Percentiles rank a stretch among this genome's conserved stretches.
Conservation (phyloP, 192 early-diverging fungal species). For the Coemansia sp. region DNA sequence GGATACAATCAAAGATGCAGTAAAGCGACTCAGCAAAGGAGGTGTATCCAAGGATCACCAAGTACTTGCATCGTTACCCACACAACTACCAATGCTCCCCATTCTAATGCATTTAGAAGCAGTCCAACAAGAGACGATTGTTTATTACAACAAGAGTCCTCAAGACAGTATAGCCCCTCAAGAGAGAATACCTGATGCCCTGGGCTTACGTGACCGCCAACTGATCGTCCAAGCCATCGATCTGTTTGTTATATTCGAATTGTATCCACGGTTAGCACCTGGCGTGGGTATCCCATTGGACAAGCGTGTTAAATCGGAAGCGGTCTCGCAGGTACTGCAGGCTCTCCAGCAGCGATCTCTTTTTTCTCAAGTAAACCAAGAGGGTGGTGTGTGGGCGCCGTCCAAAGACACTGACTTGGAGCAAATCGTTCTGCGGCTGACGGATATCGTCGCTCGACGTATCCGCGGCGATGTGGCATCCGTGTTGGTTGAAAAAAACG, state of each 20-base stretch:
- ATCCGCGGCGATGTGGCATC: conserved; percentile 58
- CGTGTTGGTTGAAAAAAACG: conserved; percentile 57
- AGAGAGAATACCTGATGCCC: conserved; percentile 8
- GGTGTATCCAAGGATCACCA: conserved; percentile 25
- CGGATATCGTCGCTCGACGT: conserved; percentile 10
- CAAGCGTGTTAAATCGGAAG: conserved; percentile 50
- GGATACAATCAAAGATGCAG: conserved; percentile 13
- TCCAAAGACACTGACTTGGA: background rate
- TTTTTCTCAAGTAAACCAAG: conserved; percentile 20
- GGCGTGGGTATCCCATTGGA: conserved; percentile 61
- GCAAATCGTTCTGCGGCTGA: conserved; percentile 11
- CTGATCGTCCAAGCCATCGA: conserved; percentile 40
- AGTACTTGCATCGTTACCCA: conserved; percentile 11
- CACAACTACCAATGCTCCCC: conserved; percentile 9
- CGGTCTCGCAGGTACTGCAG: conserved; percentile 27
- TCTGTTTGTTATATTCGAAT: conserved; percentile 36
- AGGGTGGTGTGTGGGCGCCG: conserved; percentile 28
- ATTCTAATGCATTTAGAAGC: conserved; percentile 15
- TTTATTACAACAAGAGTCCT: background rate
- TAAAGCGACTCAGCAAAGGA: conserved; percentile 39
- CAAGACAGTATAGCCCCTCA: background rate
- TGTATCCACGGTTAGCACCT: conserved; percentile 64
- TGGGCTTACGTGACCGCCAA: conserved; percentile 43
- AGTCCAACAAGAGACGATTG: conserved; percentile 26
- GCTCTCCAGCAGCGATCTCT: conserved; percentile 54